Conservation (phyloP, 2,329 filamentous ascomycete species). For the Penicillium sp. region DNA sequence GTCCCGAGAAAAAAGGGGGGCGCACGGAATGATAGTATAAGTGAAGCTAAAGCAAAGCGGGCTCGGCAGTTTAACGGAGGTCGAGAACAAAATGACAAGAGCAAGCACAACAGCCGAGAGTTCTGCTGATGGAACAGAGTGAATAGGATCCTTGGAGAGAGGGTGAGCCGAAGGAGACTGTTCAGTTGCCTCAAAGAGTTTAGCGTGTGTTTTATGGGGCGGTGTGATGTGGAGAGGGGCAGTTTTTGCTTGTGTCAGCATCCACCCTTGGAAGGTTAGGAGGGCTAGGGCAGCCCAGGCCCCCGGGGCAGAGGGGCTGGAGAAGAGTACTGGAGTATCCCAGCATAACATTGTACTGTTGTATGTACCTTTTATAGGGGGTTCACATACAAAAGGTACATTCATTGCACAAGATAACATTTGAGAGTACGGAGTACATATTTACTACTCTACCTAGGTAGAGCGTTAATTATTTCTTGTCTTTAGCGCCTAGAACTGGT, state of each 20-base stretch:
- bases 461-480: not conserved
- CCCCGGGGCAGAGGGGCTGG: not conserved
- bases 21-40: conserved; percentile 1
- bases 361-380: not conserved
- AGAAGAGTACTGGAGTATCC: not conserved
- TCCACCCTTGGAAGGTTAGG: not conserved
- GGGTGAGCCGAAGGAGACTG: conserved; percentile 25
- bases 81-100: not conserved
- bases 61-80: not conserved
- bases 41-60: not conserved
- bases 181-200: conserved; percentile 20
- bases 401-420: not conserved
- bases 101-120: not conserved
- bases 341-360: not conserved
- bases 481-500: not conserved
- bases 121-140: conserved; percentile 7
- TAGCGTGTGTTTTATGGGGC: conserved; percentile 26
- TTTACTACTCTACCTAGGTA: too few relatives aligned
- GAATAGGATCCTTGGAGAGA: conserved; percentile 10
- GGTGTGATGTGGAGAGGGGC: conserved; percentile 29
- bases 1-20: conserved; percentile 4
- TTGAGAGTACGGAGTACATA: too few relatives aligned
- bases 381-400: not conserved
- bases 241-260: conserved; percentile 4
- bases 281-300: not conserved